Conservation (phyloP, 352 stramenopile species). For the Blastocystis sp. region DNA sequence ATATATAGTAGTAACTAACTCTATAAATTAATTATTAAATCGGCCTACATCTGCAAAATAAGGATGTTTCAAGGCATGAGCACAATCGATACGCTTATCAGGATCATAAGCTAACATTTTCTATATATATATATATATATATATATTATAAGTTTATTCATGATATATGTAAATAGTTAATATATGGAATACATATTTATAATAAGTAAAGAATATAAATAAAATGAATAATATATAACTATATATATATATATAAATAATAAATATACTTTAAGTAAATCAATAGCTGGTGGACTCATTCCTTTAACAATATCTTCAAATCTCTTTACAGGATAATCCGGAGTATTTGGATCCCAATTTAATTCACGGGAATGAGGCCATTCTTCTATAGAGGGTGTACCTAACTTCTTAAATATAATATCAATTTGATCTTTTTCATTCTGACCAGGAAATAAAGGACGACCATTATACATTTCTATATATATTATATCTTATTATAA, state of each 20-base stretch:
- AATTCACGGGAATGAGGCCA: slow-evolving; percentile 43
- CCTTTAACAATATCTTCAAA: slow-evolving; percentile 4
- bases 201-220: too few species aligned
- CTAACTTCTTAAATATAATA: slow-evolving; percentile 55
- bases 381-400: slow-evolving; percentile 49
- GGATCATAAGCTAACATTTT: slow-evolving; percentile 81
- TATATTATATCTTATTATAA: not conserved
- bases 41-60: slow-evolving; percentile 77
- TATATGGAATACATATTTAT: too few species aligned
- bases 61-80: slow-evolving; percentile 76
- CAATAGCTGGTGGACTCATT: slow-evolving; percentile 6
- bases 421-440: slow-evolving; percentile 53
- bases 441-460: slow-evolving; percentile 50
- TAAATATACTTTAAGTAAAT: slow-evolving; percentile 12
- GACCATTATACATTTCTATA: slow-evolving; percentile 17
- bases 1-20: too few species aligned
- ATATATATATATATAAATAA: not conserved
- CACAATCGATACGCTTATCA: slow-evolving; percentile 69
- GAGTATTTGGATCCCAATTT: slow-evolving; percentile 1
- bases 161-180: too few species aligned
- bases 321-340: not conserved
- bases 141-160: too few species aligned
- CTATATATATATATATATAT: slow-evolving; percentile 29
- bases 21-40: too few species aligned
- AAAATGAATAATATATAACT: too few species aligned